A percentile compares a stretch with the other conserved stretches of the same genome.
Conservation (phyloP, 441 rosid species). For the Monsonia emarginata region DNA sequence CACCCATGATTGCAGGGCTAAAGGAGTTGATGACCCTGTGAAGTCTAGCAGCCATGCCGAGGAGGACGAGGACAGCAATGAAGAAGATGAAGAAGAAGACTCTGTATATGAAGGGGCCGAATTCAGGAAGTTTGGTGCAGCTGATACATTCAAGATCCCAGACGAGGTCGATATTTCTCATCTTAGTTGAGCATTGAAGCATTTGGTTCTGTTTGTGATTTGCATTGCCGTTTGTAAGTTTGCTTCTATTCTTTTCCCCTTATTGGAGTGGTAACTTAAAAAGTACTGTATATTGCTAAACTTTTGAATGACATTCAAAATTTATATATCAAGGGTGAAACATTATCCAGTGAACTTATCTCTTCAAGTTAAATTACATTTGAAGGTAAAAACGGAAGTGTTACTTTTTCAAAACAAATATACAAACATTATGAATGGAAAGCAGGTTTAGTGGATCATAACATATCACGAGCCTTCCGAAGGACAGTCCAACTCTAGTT, state of each 20-base stretch:
- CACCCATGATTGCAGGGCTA: slow-evolving; percentile 53
- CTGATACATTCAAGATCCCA: slow-evolving; percentile 72
- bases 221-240: background rate
- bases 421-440: background rate
- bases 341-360: background rate
- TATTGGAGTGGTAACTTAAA: too few species aligned
- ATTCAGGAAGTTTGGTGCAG: slow-evolving; percentile 75
- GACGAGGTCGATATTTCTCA: slow-evolving; percentile 45
- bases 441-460: background rate
- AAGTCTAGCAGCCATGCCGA: slow-evolving; percentile 22
- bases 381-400: background rate
- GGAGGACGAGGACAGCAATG: slow-evolving; percentile 38
- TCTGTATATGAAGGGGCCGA: slow-evolving; percentile 32
- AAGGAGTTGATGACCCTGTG: slow-evolving; percentile 39
- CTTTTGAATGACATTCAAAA: too few species aligned
- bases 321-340: too few species aligned
- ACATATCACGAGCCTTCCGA: background rate
- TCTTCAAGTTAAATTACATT: background rate
- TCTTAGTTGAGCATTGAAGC: background rate
- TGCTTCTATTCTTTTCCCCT: background rate
- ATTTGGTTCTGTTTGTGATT: background rate
- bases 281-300: too few species aligned
- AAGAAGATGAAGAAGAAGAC: slow-evolving; percentile 44
- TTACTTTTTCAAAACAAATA: background rate
- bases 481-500: background rate